phyloP scores from a whole-genome alignment of 352 stramenopile species.

The Blastocystis sp. region DNA sequence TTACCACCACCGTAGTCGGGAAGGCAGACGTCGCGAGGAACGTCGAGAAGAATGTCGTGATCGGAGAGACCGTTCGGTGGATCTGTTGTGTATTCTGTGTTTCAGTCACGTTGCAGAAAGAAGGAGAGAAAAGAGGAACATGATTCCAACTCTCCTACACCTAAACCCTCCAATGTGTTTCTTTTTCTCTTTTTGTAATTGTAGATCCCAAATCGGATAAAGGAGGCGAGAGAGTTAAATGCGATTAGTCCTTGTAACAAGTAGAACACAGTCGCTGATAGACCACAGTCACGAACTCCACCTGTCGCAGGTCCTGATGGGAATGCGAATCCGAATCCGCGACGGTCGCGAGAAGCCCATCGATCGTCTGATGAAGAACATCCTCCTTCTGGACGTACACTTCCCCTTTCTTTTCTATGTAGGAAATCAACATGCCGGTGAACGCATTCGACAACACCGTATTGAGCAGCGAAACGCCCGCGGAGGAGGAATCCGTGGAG shows the following conservation, averaged over 20 bases:
- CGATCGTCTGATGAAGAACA: slow-evolving; percentile 89
- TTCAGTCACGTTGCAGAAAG: not conserved
- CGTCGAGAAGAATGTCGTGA: not conserved
- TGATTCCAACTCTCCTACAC: no score
- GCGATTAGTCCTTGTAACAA: not conserved
- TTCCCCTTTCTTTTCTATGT: not conserved
- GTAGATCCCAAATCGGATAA: no score
- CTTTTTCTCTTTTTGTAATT: no score
- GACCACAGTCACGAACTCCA: not conserved
- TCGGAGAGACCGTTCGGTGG: not conserved
- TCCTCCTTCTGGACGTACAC: slow-evolving; percentile 73
- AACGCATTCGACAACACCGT: slow-evolving; percentile 51
- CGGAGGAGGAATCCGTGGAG: slow-evolving; percentile 2
- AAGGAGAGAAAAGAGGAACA: not conserved
- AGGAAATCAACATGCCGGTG: slow-evolving; percentile 51
- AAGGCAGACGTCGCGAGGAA: no score
- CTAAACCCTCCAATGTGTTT: no score
- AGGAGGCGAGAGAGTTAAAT: not conserved
- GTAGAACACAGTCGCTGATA: not conserved
- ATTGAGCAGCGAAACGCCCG: not conserved
- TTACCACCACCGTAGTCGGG: no score
- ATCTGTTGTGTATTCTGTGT: not conserved
- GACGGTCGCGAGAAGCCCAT: slow-evolving; percentile 84
- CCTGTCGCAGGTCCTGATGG: slow-evolving; percentile 9
- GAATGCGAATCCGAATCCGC: slow-evolving; percentile 67